Percentiles rank a stretch among this genome's conserved stretches.
phyloP scores from a whole-genome alignment of 2,329 filamentous ascomycete species.

The Alternaria alternata region DNA sequence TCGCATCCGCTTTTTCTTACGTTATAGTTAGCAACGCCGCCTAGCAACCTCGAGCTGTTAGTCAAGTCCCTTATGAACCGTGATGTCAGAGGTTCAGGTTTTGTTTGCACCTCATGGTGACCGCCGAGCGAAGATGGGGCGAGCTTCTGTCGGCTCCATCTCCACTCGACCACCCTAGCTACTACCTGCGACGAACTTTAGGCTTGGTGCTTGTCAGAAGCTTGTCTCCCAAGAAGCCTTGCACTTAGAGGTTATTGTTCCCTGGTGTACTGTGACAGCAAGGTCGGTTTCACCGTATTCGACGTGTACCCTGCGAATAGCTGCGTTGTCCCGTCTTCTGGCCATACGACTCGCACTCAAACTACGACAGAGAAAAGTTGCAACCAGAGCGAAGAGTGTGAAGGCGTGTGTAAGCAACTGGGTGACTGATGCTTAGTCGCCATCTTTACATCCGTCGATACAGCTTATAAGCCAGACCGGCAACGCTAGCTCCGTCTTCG shows the following conservation, averaged over 20 bases:
- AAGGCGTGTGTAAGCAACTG: background rate
- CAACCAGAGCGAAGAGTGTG: background rate
- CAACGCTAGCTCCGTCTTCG: background rate
- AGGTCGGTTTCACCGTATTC: background rate
- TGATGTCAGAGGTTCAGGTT: slow-evolving; percentile 13
- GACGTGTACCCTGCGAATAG: background rate
- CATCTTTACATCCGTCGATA: background rate
- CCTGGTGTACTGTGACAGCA: background rate
- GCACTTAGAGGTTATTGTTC: background rate
- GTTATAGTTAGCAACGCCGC: slow-evolving; percentile 10
- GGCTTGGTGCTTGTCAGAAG: background rate
- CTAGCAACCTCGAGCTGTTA: background rate
- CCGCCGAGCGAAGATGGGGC: slow-evolving; percentile 1
- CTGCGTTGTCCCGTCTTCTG: background rate
- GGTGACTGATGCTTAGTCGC: slow-evolving; percentile 2
- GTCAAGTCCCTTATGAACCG: slow-evolving; percentile 5
- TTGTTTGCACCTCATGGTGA: background rate
- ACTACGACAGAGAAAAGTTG: background rate
- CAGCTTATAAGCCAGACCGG: background rate
- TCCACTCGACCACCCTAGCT: background rate
- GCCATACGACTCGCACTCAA: background rate
- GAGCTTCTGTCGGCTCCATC: background rate
- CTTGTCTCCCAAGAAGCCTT: background rate
- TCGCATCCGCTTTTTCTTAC: slow-evolving; percentile 15
- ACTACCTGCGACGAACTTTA: background rate